A percentile compares a stretch with the other conserved stretches of the same genome.
These are phyloP conservation scores for Leishmania arabica DNA, from an alignment of 208 protist genomes.

Conservation along the genomic window DNA sequence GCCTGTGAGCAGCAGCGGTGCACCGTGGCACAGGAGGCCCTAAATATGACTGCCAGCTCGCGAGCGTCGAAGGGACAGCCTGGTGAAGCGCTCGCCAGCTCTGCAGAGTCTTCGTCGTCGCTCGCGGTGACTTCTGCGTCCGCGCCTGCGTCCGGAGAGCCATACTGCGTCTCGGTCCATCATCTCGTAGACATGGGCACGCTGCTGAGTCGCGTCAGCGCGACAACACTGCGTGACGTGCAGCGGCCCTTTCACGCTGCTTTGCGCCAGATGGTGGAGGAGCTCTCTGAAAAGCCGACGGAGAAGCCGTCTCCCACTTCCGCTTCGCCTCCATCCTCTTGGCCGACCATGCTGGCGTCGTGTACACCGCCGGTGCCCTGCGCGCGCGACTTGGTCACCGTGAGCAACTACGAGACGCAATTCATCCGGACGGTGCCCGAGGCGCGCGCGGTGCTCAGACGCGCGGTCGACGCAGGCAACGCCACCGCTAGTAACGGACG, in stretches of 20 bases:
- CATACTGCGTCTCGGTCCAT: constrained; percentile 40
- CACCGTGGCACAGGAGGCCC: constrained; percentile 8
- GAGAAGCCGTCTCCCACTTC: neutral
- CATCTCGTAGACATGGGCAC: constrained; percentile 70
- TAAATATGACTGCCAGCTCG: neutral
- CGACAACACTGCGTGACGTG: constrained; percentile 34
- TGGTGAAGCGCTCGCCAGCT: neutral
- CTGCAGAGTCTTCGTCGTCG: neutral
- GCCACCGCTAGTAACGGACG: constrained; percentile 27
- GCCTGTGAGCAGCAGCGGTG: constrained; percentile 28
- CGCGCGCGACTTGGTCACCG: constrained; percentile 46
- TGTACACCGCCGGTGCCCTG: constrained; percentile 23
- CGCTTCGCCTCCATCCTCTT: neutral
- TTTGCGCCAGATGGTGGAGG: constrained; percentile 35
- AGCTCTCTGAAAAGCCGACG: constrained; percentile 10
- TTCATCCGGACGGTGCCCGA: constrained; percentile 64
- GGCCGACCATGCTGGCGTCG: constrained; percentile 14
- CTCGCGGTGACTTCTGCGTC: neutral
- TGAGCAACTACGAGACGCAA: constrained; percentile 53
- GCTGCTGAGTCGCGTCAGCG: constrained; percentile 51
- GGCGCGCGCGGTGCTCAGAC: constrained; percentile 59
- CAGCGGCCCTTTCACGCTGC: constrained; percentile 40
- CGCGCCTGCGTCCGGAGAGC: constrained; percentile 16
- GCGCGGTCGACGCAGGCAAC: constrained; percentile 44
- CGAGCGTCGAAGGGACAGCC: neutral